These are phyloP conservation scores for Beauveria varroae DNA, from an alignment of 2,329 filamentous ascomycete species.

Conservation along the genomic window DNA sequence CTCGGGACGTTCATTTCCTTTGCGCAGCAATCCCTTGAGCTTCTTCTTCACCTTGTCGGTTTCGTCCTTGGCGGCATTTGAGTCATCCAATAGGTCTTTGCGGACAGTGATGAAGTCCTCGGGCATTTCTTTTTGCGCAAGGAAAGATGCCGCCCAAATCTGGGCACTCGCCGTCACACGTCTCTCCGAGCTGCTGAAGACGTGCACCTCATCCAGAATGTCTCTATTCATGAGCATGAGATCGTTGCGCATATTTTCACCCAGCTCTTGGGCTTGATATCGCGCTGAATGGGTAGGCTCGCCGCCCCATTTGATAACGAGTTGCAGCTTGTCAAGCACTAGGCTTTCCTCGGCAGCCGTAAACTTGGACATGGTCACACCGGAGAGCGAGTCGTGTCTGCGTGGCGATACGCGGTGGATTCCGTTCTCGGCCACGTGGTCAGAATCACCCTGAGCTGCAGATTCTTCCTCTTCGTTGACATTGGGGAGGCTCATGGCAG, in stretches of 20 bases:
- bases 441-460: conserved; percentile 17
- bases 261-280: conserved; percentile 92
- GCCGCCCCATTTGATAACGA: conserved; percentile 98
- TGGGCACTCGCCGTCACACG: conserved; percentile 93
- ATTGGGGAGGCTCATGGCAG: conserved; percentile 28
- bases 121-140: conserved; percentile 77
- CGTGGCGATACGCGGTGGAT: conserved; percentile 35
- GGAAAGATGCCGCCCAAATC: conserved; percentile 86
- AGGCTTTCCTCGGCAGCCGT: conserved; percentile 89
- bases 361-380: conserved; percentile 86
- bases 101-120: conserved; percentile 83
- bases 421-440: conserved; percentile 9
- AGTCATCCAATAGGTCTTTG: conserved; percentile 93
- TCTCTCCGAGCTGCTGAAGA: conserved; percentile 93
- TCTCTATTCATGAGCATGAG: conserved; percentile 87
- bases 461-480: conserved; percentile 23
- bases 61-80: conserved; percentile 95
- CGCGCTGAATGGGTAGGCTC: conserved; percentile 95
- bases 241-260: conserved; percentile 93
- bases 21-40: conserved; percentile 82
- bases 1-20: conserved; percentile 86
- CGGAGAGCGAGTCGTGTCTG: conserved; percentile 78
- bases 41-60: conserved; percentile 99
- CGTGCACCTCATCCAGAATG: conserved; percentile 82
- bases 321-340: conserved; percentile 88